Percentiles rank a stretch among this genome's conserved stretches.
Evolutionary conservation across 352 stramenopile genomes (phyloP).

Genomic region (Globisporangium camurandrum): DNA sequence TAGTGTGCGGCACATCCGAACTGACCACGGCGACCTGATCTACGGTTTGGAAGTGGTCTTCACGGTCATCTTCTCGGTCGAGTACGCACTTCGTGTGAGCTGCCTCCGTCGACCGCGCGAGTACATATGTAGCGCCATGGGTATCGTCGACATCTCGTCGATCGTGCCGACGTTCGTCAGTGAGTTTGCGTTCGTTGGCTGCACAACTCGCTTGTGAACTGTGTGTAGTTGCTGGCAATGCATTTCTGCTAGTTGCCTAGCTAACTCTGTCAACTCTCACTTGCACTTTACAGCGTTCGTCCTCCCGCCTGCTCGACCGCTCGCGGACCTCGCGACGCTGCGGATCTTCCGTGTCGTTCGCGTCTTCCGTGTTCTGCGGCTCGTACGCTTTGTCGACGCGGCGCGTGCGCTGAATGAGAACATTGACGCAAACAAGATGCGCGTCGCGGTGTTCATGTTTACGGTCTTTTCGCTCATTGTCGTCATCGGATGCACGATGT

Average conservation of each 20-base stretch:
- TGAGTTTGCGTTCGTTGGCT: constrained; percentile 8
- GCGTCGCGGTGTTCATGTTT: constrained; percentile 74
- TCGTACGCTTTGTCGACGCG: constrained; percentile 68
- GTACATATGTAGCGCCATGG: constrained; percentile 42
- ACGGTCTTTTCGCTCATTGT: constrained; percentile 70
- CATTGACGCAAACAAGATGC: constrained; percentile 72
- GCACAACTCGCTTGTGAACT: too few species aligned
- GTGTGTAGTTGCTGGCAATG: not conserved
- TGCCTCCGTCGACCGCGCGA: constrained; percentile 30
- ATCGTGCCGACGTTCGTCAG: constrained; percentile 42
- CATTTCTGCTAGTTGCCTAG: not conserved
- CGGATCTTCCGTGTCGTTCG: constrained; percentile 77
- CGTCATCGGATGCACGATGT: constrained; percentile 79
- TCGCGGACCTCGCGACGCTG: constrained; percentile 58
- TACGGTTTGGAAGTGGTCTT: constrained; percentile 32
- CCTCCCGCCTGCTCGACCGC: constrained; percentile 36
- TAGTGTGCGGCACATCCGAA: constrained; percentile 53
- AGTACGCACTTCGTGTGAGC: constrained; percentile 30
- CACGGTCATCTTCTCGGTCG: constrained; percentile 35
- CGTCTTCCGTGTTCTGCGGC: constrained; percentile 65
- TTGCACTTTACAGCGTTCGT: constrained; percentile 32
- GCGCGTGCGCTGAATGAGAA: constrained; percentile 62
- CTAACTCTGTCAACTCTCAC: not conserved
- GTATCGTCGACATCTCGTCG: constrained; percentile 43
- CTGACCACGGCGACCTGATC: constrained; percentile 28